These are phyloP conservation scores for Evansstolkia leycettana DNA, from an alignment of 495 filamentous ascomycete genomes.

Conservation along the genomic window DNA sequence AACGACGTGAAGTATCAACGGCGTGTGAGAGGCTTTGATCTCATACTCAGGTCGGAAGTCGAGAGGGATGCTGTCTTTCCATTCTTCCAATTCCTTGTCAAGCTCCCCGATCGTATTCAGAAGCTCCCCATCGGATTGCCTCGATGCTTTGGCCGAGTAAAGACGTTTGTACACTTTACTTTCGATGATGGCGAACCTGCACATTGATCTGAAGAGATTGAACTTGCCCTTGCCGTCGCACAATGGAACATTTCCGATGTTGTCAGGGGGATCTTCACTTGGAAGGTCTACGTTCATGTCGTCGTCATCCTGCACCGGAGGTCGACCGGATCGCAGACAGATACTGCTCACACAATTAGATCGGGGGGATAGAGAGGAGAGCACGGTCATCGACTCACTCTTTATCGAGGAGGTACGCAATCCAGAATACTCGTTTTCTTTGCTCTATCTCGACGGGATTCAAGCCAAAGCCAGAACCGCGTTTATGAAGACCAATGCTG, in stretches of 20 bases:
- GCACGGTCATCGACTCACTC: conserved; percentile 50
- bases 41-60: conserved; percentile 93
- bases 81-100: conserved; percentile 83
- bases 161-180: conserved; percentile 89
- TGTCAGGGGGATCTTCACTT: conserved; percentile 79
- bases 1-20: conserved; percentile 82
- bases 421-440: conserved; percentile 95
- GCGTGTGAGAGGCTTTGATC: conserved; percentile 80
- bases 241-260: conserved; percentile 84
- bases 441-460: conserved; percentile 89
- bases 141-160: conserved; percentile 85
- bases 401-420: conserved; percentile 91
- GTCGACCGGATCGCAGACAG: conserved; percentile 82
- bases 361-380: not conserved
- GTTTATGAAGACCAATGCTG: conserved; percentile 90
- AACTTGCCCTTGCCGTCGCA: conserved; percentile 84
- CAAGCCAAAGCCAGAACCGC: conserved; percentile 79
- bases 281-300: conserved; percentile 97
- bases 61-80: conserved; percentile 89
- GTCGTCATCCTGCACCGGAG: conserved; percentile 91
- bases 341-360: conserved; percentile 36
- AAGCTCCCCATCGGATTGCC: conserved; percentile 84
- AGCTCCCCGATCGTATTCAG: conserved; percentile 94
- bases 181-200: conserved; percentile 80
- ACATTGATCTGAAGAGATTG: conserved; percentile 87